Percentiles rank a stretch among this genome's conserved stretches.
phyloP scores from a whole-genome alignment of 2,329 filamentous ascomycete species.

The Colletotrichum liriopes region DNA sequence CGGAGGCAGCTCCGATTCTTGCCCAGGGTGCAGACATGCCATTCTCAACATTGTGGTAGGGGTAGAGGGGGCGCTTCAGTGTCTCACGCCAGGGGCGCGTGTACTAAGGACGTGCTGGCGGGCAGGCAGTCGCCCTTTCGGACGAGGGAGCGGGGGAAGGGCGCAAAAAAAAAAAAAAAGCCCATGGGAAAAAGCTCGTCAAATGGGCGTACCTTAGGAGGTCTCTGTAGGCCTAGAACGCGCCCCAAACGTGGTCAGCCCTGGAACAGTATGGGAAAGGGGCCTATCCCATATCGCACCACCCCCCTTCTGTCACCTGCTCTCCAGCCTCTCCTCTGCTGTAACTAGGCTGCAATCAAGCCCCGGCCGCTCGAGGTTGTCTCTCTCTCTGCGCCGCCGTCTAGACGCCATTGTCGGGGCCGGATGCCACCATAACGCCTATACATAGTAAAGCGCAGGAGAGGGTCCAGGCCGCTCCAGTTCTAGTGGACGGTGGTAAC shows the following conservation, averaged over 20 bases:
- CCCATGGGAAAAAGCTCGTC: constrained; percentile 32
- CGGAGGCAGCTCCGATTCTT: constrained; percentile 40
- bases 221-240: constrained; percentile 56
- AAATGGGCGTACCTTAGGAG: constrained; percentile 50
- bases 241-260: constrained; percentile 41
- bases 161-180: background rate
- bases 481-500: constrained; percentile 11
- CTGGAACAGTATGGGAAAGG: constrained; percentile 16
- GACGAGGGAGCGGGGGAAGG: constrained; percentile 7
- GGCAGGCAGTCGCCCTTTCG: constrained; percentile 17
- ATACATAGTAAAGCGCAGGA: constrained; percentile 1
- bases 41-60: constrained; percentile 38
- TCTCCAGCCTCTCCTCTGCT: constrained; percentile 2
- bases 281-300: constrained; percentile 17
- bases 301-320: constrained; percentile 17
- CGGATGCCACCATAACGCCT: constrained; percentile 19
- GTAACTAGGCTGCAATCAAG: background rate
- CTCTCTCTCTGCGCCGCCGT: constrained; percentile 1
- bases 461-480: constrained; percentile 26
- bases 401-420: constrained; percentile 12
- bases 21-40: constrained; percentile 35
- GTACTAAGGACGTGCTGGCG: constrained; percentile 21
- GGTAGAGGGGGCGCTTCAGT: constrained; percentile 19
- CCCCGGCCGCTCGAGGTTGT: constrained; percentile 1
- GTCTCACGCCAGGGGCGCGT: constrained; percentile 28